Conservation (phyloP, 129 eudicot species). For the Flaveria robusta region DNA sequence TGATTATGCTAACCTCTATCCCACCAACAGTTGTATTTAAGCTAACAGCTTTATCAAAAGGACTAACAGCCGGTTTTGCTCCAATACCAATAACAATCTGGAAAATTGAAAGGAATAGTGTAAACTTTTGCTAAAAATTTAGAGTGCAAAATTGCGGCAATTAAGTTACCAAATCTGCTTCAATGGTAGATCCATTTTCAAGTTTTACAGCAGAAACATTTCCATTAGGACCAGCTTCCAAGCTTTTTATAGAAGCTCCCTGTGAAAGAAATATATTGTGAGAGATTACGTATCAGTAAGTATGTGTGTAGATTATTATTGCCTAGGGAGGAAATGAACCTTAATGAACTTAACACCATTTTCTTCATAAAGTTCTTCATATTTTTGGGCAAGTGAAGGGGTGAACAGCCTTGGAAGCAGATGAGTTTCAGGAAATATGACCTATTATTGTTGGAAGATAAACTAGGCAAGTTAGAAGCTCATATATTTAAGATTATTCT, state of each 20-base stretch:
- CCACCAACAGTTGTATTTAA: slow-evolving; percentile 77
- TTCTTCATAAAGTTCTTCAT: slow-evolving; percentile 73
- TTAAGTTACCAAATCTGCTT: slow-evolving; percentile 79
- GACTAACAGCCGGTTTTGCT: slow-evolving; percentile 86
- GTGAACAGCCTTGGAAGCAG: slow-evolving; percentile 80
- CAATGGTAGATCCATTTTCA: slow-evolving; percentile 78
- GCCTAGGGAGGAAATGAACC: slow-evolving; percentile 44
- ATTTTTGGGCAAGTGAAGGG: slow-evolving; percentile 79
- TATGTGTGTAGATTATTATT: slow-evolving; percentile 11
- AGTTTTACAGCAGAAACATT: slow-evolving; percentile 77
- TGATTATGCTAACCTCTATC: slow-evolving; percentile 60
- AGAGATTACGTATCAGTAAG: background rate
- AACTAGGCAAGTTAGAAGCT: slow-evolving; percentile 23
- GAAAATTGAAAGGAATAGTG: slow-evolving; percentile 11
- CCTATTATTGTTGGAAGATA: slow-evolving; percentile 40
- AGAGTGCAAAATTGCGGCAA: background rate
- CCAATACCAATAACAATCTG: slow-evolving; percentile 96
- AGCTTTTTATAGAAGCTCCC: slow-evolving; percentile 74
- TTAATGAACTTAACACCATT: slow-evolving; percentile 84
- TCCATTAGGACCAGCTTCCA: slow-evolving; percentile 92
- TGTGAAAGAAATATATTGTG: slow-evolving; percentile 27
- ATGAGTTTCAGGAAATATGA: slow-evolving; percentile 85
- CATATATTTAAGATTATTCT: background rate
- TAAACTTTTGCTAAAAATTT: slow-evolving; percentile 3
- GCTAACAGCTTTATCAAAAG: slow-evolving; percentile 68